A percentile compares a stretch with the other conserved stretches of the same genome.
Evolutionary conservation across 805 yeast genomes (phyloP).

Genomic region (Kuraishia cidri): DNA sequence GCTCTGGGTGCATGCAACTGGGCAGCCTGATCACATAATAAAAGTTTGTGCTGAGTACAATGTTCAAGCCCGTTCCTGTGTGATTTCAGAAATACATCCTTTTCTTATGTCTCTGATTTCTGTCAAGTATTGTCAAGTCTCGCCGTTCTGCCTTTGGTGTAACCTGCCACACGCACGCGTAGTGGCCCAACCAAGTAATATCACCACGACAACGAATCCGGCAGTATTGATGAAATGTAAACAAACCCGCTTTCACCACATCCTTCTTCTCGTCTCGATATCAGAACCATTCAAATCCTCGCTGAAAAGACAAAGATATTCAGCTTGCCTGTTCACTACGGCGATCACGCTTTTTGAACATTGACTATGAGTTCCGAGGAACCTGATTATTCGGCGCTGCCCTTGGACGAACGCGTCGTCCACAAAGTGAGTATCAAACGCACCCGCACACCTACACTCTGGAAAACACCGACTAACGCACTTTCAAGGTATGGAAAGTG

Average conservation of each 20-base stretch:
- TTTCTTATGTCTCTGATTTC: background rate
- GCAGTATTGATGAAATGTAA: no score
- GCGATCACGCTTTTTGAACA: no score
- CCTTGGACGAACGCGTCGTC: conserved; percentile 55
- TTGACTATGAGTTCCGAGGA: conserved; percentile 26
- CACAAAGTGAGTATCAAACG: conserved; percentile 41
- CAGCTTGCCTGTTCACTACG: background rate
- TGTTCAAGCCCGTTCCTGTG: no score
- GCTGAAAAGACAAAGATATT: background rate
- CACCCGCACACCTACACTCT: background rate
- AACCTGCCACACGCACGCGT: background rate
- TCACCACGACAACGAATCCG: no score
- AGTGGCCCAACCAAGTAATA: no score
- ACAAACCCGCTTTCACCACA: background rate
- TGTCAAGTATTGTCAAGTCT: background rate
- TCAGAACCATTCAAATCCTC: background rate
- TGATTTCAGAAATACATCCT: background rate
- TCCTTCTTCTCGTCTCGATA: background rate
- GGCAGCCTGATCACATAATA: no score
- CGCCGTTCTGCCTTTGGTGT: background rate
- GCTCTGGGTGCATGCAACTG: no score
- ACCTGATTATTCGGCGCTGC: conserved; percentile 52
- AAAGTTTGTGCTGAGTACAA: no score
- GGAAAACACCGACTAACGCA: background rate
- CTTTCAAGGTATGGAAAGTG: conserved; percentile 60